Percentiles rank a stretch among this genome's conserved stretches.
Evolutionary conservation across 352 stramenopile species (phyloP).

Genomic region (Globisporangium middletonii): DNA sequence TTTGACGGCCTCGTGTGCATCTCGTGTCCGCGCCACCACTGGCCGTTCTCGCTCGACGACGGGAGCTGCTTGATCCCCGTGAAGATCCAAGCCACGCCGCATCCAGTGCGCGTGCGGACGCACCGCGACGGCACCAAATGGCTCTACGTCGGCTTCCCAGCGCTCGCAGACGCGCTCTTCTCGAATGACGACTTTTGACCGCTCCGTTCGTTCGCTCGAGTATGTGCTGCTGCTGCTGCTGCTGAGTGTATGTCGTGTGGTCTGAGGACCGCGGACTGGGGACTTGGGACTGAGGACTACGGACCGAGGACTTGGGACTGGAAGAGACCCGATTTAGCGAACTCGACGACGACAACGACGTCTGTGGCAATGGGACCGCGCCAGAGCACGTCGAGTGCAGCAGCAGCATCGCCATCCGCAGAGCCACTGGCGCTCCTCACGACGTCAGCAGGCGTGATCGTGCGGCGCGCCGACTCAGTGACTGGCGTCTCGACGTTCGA

Average conservation of each 20-base stretch:
- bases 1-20: slow-evolving; percentile 65
- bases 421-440: slow-evolving; percentile 35
- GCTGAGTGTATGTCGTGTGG: too few relatives aligned
- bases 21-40: slow-evolving; percentile 75
- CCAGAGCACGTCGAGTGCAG: slow-evolving; percentile 19
- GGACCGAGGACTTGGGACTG: too few relatives aligned
- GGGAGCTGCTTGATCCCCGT: slow-evolving; percentile 55
- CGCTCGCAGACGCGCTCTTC: slow-evolving; percentile 54
- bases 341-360: background rate
- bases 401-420: slow-evolving; percentile 12
- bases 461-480: slow-evolving; percentile 23
- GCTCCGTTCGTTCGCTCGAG: too few relatives aligned
- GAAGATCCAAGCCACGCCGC: slow-evolving; percentile 48
- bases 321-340: background rate
- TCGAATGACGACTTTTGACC: slow-evolving; percentile 72
- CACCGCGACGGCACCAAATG: slow-evolving; percentile 35
- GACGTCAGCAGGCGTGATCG: slow-evolving; percentile 45
- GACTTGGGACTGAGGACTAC: too few relatives aligned
- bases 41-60: slow-evolving; percentile 75
- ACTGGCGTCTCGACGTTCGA: slow-evolving; percentile 30
- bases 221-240: too few relatives aligned
- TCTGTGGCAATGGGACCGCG: slow-evolving; percentile 24
- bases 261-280: too few relatives aligned
- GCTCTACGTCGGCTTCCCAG: slow-evolving; percentile 68
- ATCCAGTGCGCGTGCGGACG: slow-evolving; percentile 47